Percentiles rank a stretch among this genome's conserved stretches.
Conservation (phyloP, 2,329 filamentous ascomycete genomes). For the Pyrenophora teres region DNA sequence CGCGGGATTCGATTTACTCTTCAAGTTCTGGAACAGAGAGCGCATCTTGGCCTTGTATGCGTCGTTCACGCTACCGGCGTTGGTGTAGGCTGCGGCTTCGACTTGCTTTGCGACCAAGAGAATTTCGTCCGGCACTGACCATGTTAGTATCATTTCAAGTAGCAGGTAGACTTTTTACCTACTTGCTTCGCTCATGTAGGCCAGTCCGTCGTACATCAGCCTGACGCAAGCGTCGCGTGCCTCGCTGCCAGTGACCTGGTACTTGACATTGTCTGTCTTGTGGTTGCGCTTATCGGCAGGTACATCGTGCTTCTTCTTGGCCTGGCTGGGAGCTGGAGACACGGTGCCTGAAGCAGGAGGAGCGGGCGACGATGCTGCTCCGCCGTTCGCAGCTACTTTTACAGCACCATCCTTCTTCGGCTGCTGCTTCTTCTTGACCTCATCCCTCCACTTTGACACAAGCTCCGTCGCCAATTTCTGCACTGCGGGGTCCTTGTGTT, state of each 20-base stretch:
- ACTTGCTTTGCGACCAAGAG: constrained; percentile 70
- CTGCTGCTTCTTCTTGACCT: constrained; percentile 63
- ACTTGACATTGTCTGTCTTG: constrained; percentile 79
- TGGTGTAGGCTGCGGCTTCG: constrained; percentile 74
- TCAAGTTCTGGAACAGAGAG: constrained; percentile 91
- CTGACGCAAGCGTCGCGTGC: constrained; percentile 85
- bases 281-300: constrained; percentile 78
- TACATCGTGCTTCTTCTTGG: constrained; percentile 60
- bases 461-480: constrained; percentile 77
- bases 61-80: constrained; percentile 70
- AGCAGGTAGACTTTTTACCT: constrained; percentile 23
- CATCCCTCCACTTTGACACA: constrained; percentile 84
- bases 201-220: constrained; percentile 91
- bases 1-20: constrained; percentile 83
- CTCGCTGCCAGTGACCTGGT: constrained; percentile 72
- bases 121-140: constrained; percentile 64
- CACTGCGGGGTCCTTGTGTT: constrained; percentile 75
- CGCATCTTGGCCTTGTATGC: constrained; percentile 88
- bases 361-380: constrained; percentile 37
- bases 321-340: constrained; percentile 56
- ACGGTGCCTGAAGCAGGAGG: constrained; percentile 47
- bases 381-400: constrained; percentile 31
- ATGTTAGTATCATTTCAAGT: constrained; percentile 24
- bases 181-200: constrained; percentile 65
- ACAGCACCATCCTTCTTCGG: constrained; percentile 35